Percentiles rank a stretch among this genome's conserved stretches.
Evolutionary conservation across 345 rosid genomes (phyloP).

Genomic region (Camelina hispida): DNA sequence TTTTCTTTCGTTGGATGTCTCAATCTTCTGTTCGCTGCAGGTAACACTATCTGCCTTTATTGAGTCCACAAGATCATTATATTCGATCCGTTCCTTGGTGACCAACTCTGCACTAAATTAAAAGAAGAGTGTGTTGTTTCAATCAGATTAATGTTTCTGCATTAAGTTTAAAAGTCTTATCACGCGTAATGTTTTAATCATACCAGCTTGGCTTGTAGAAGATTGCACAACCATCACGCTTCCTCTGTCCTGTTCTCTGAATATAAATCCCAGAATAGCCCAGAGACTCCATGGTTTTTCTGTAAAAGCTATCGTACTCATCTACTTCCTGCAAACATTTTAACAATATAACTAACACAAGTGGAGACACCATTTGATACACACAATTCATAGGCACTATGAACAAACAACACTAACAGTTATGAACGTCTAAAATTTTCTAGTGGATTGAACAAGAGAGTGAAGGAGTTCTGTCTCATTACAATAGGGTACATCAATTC

Average conservation of each 20-base stretch:
- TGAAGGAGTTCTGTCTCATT: not conserved
- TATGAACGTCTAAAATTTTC: not conserved
- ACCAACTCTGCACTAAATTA: slow-evolving; percentile 82
- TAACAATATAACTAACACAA: slow-evolving; percentile 27
- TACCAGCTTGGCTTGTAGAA: slow-evolving; percentile 78
- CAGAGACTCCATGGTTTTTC: slow-evolving; percentile 57
- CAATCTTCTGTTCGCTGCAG: slow-evolving; percentile 44
- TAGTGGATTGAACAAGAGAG: slow-evolving; percentile 4
- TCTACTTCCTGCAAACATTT: slow-evolving; percentile 78
- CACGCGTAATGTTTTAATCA: slow-evolving; percentile 12
- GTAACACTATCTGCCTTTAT: slow-evolving; percentile 47
- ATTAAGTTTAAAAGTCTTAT: not conserved
- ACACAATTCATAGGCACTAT: slow-evolving; percentile 1
- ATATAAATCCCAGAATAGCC: slow-evolving; percentile 81
- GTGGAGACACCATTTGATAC: not conserved
- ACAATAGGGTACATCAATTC: not conserved
- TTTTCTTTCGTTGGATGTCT: slow-evolving; percentile 40
- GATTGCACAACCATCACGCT: slow-evolving; percentile 92
- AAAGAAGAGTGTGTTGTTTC: slow-evolving; percentile 25
- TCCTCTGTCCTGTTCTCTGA: slow-evolving; percentile 77
- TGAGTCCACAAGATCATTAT: slow-evolving; percentile 79
- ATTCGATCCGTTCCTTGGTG: slow-evolving; percentile 73
- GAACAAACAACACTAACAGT: slow-evolving; percentile 10
- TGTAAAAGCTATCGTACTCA: slow-evolving; percentile 78
- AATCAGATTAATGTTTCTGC: slow-evolving; percentile 25